Base-by-base conservation (phyloP, 441 rosid genomes). In the Pelargonium citronellum region DNA sequence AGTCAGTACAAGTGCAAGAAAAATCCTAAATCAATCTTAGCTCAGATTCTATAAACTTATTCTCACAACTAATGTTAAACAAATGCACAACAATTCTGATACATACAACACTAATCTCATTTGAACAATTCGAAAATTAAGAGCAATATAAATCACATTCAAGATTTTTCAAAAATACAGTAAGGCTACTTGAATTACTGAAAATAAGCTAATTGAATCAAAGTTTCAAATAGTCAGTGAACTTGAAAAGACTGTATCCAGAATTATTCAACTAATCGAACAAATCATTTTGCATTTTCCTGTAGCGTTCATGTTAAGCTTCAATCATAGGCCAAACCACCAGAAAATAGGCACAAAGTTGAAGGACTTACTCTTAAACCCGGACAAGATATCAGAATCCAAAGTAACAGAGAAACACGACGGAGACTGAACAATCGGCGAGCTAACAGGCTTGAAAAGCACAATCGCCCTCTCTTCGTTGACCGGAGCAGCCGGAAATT, bases 401-500 rank as follows among this genome's bases (percentile, higher is more conserved):
- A 87, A 74, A 43, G 84, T 78, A 0, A 89, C 65, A 1, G 81
- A 71, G 55, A 79, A 65, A 71, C 47, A 69, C 9, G 86, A 74
- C 46, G 82, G 74, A 10, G 81, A 68, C 2, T 60, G 74, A 12
- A 64, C 13, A 2, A 44, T 22, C 61, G 57, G 20, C 1, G 75
- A 20, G 24, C 70, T 77, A 4, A 69, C 68, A 20, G 91, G 89
- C 72, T 81, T 83, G 66, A 79, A 92, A 0, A 90, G 69, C 46
- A 92, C 95, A 53, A 90, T 78, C 4, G 98, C 89, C 73, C 81
- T 88, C 71, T 91, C 95, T 62, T 75, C 81, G 51, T 89, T 86
- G 0, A 41, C 80, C 0, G 74, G 53, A n/a, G 19, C 55, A 19
- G 67, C 1, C 39, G 73, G 2, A 12, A 61, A 8, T n/a, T 58